phyloP scores from a whole-genome alignment of 2,329 filamentous ascomycete species.

The Pseudovirgaria hyperparasitica region DNA sequence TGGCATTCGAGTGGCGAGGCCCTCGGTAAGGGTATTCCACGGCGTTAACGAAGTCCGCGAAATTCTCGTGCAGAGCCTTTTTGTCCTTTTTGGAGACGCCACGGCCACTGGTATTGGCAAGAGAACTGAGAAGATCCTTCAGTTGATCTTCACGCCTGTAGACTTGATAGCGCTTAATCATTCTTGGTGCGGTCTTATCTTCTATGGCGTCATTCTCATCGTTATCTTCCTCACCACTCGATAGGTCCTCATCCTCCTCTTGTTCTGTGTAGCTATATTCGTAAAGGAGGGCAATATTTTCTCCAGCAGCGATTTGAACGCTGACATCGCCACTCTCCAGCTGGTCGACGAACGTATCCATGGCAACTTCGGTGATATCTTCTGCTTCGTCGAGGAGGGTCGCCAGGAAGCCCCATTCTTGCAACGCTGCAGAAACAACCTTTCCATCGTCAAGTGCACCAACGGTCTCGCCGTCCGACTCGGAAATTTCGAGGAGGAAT shows the following conservation, averaged over 20 bases:
- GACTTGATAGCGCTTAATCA: conserved; percentile 53
- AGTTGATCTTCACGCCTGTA: conserved; percentile 53
- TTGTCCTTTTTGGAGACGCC: conserved; percentile 54
- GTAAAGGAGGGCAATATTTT: conserved; percentile 71
- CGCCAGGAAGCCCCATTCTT: conserved; percentile 69
- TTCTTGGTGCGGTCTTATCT: conserved; percentile 13
- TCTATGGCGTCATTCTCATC: conserved; percentile 24
- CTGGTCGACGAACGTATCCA: conserved; percentile 76
- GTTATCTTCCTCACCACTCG: conserved; percentile 35
- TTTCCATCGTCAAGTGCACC: conserved; percentile 57
- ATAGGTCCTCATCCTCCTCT: conserved; percentile 43
- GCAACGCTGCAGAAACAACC: conserved; percentile 61
- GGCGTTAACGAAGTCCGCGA: conserved; percentile 52
- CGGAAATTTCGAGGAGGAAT: conserved; percentile 63
- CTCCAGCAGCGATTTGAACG: conserved; percentile 66
- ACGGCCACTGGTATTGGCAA: conserved; percentile 48
- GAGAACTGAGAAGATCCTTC: conserved; percentile 43
- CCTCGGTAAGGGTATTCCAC: conserved; percentile 55
- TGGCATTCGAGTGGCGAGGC: conserved; percentile 52
- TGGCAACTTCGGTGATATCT: conserved; percentile 54
- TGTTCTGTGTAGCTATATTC: conserved; percentile 54
- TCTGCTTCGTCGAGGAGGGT: conserved; percentile 66
- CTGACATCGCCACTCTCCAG: conserved; percentile 60
- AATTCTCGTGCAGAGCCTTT: conserved; percentile 52
- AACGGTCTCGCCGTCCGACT: conserved; percentile 63